Conservation (phyloP, 2,329 filamentous ascomycete species). For the Pseudogymnoascus sp. region DNA sequence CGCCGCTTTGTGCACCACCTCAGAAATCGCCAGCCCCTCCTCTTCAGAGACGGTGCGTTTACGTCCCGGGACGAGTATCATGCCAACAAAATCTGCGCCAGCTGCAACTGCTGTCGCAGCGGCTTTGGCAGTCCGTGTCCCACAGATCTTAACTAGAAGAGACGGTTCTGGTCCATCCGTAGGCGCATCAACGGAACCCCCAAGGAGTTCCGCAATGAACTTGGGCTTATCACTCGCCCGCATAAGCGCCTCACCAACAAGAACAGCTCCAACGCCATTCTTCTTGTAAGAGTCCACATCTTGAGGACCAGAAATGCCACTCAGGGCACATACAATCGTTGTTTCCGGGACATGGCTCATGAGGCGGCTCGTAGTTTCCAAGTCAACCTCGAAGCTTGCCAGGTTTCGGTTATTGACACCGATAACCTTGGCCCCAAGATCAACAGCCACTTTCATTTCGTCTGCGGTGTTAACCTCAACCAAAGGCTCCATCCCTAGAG, state of each 20-base stretch:
- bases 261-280: constrained; percentile 83
- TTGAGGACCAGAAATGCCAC: constrained; percentile 80
- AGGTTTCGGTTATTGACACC: constrained; percentile 97
- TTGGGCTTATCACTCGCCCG: constrained; percentile 69
- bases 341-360: constrained; percentile 78
- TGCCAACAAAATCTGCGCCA: constrained; percentile 86
- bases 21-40: constrained; percentile 70
- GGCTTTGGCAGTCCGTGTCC: constrained; percentile 74
- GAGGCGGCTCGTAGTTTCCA: constrained; percentile 81
- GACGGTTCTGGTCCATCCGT: constrained; percentile 30
- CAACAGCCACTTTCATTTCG: constrained; percentile 83
- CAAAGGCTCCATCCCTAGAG: constrained; percentile 91
- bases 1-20: constrained; percentile 52
- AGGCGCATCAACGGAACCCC: constrained; percentile 33
- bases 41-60: constrained; percentile 74
- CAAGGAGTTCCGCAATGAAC: constrained; percentile 80
- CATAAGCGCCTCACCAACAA: constrained; percentile 96
- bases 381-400: constrained; percentile 92
- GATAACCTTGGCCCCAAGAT: constrained; percentile 81
- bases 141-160: constrained; percentile 88
- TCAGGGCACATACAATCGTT: constrained; percentile 86
- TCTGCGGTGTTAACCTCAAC: constrained; percentile 93
- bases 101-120: constrained; percentile 73
- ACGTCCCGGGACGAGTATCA: constrained; percentile 77
- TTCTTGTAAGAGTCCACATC: constrained; percentile 83